Evolutionary conservation across 2,329 filamentous ascomycete species (phyloP).

Genomic region (Fusarium subglutinans): DNA sequence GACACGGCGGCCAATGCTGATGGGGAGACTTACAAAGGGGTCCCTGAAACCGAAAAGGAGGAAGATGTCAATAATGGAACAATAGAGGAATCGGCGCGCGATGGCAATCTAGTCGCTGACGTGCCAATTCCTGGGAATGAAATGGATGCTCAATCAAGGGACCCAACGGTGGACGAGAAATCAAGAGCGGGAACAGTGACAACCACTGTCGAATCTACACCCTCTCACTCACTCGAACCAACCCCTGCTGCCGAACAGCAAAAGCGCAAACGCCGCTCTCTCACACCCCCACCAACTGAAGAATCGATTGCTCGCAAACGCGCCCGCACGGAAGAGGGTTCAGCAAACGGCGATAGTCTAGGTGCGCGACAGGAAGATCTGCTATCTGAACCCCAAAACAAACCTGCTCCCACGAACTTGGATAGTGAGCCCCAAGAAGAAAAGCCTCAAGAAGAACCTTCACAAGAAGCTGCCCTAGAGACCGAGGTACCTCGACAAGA

Average conservation of each 20-base stretch:
- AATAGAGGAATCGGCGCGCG: slow-evolving; percentile 1
- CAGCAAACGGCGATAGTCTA: slow-evolving; percentile 17
- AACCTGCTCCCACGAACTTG: slow-evolving; percentile 23
- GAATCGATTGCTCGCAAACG: slow-evolving; percentile 66
- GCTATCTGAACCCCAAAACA: slow-evolving; percentile 2
- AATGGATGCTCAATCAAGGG: slow-evolving; percentile 9
- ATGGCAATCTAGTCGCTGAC: not conserved
- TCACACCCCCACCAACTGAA: slow-evolving; percentile 65
- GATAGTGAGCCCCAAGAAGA: slow-evolving; percentile 11
- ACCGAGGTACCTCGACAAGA: not conserved
- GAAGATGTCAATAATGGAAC: slow-evolving; percentile 17
- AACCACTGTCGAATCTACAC: slow-evolving; percentile 14
- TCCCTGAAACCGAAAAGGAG: not conserved
- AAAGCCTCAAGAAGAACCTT: not conserved
- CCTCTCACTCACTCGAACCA: slow-evolving; percentile 14
- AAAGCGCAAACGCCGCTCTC: slow-evolving; percentile 74
- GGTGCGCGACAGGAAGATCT: slow-evolving; percentile 23
- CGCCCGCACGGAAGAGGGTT: slow-evolving; percentile 53
- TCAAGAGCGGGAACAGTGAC: slow-evolving; percentile 15
- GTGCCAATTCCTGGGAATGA: slow-evolving; percentile 11
- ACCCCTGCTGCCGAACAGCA: slow-evolving; percentile 49
- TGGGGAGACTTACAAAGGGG: slow-evolving; percentile 1
- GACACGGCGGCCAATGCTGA: not conserved
- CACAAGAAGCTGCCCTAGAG: not conserved
- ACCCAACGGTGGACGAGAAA: slow-evolving; percentile 12